Evolutionary conservation across 225 moss, liverwort and hornwort species (phyloP), one percentile per base, ranked within the genome.

Genomic region (Bryum argenteum): DNA sequence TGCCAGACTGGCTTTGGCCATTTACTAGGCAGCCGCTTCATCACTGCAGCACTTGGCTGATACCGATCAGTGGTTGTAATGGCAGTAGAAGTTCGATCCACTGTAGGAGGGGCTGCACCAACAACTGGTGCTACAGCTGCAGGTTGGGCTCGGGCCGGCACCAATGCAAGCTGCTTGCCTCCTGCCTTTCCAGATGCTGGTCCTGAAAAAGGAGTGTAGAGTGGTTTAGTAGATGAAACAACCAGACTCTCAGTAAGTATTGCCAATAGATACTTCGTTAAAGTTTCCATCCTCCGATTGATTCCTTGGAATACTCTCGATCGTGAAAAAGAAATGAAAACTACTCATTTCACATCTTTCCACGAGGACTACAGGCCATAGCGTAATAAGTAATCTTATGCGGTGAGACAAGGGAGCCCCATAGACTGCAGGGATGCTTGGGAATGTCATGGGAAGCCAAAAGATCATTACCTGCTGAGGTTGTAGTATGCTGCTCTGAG

Each of bases 1-100:
- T 97, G 96, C 96, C 96, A 97, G 55, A 86, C 94, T 57, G 97
- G 97, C 73, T 89, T 94, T 19, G 94, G 97, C 97, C 97, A 98
- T 81, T 94, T 94, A 76, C 96, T 96, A 28, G 96, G 91, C 61
- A 96, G 87, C 77, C 93, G 85, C 77, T 96, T 96, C 91, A 93
- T 96, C 21, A 93, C 89, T 9, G 91, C 93, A 50, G 96, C 91
- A 83, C 93, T 96, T 62, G 93, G 87, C 75, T 91, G 93, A 82
- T 91, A 95, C 95, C 92, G 84, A 47, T 91, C 95, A 57, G 71
- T 66, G 2, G 86, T 69, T 71, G 83, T 71, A 58, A 86, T 88
- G 53, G 88, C 71, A 53, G 87, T 69, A 55, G 83, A 73, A 45
- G 75, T 85, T 45, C 53, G 79, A 69, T 89, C 93, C 63, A 77